phyloP scores from a whole-genome alignment of 2,329 filamentous ascomycete genomes.

The Cladosporium colombiae region DNA sequence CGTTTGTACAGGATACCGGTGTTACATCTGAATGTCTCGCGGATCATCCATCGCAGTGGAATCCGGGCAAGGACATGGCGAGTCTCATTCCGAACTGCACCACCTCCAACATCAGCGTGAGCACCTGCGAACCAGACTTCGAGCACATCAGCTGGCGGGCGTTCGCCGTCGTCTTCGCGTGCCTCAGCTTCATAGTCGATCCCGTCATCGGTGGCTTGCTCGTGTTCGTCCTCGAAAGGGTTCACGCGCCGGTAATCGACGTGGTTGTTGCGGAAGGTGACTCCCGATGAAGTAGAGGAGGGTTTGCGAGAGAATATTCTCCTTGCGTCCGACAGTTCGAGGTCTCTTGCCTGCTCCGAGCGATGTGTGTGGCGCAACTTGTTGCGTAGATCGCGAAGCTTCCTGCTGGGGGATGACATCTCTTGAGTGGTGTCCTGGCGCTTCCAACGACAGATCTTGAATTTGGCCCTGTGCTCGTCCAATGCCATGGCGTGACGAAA shows the following conservation, averaged over 20 bases:
- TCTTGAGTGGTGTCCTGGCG: slow-evolving; percentile 11
- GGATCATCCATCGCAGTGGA: slow-evolving; percentile 51
- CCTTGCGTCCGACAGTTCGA: neutral
- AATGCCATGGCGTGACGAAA: slow-evolving; percentile 70
- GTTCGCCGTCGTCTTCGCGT: slow-evolving; percentile 28
- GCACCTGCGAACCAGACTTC: slow-evolving; percentile 44
- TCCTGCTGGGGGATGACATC: neutral
- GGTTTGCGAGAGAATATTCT: neutral
- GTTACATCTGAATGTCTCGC: slow-evolving; percentile 49
- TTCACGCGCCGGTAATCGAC: neutral
- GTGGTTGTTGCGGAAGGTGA: neutral
- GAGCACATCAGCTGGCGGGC: slow-evolving; percentile 38
- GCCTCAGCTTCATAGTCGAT: slow-evolving; percentile 23
- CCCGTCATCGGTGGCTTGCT: neutral
- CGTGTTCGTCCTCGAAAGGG: slow-evolving; percentile 2
- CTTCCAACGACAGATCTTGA: slow-evolving; percentile 37
- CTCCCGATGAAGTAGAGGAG: neutral
- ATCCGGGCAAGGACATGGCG: slow-evolving; percentile 49
- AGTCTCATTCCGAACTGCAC: slow-evolving; percentile 44
- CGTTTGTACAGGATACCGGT: slow-evolving; percentile 49
- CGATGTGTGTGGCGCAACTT: slow-evolving; percentile 7
- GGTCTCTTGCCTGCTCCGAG: slow-evolving; percentile 21
- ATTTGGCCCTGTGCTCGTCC: slow-evolving; percentile 71
- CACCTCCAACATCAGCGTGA: slow-evolving; percentile 49
- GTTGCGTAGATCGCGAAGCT: slow-evolving; percentile 14